Conservation (phyloP, 768 basidiomycete species). For the Daedaleopsis sinensis region DNA sequence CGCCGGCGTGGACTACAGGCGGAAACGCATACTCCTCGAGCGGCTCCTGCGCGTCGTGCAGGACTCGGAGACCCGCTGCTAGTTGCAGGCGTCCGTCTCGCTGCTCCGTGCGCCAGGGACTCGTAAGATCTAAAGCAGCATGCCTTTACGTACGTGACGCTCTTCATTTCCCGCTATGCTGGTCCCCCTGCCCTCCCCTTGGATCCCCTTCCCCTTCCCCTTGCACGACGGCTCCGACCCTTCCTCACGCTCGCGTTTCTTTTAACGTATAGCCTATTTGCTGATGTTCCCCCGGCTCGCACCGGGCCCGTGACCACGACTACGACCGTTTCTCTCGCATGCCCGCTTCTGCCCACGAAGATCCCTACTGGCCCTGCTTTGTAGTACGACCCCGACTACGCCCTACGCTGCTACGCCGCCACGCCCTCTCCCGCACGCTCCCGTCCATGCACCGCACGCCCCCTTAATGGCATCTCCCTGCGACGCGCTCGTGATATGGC, state of each 20-base stretch:
- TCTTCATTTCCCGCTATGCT: conserved; percentile 12
- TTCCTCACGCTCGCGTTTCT: conserved; percentile 11
- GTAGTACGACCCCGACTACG: neutral
- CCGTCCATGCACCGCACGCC: neutral
- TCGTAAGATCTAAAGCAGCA: neutral
- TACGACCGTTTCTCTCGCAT: neutral
- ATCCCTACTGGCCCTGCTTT: neutral
- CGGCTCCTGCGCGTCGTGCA: conserved; percentile 62
- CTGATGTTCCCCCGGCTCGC: neutral
- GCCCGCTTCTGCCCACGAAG: neutral
- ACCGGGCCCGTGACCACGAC: no score
- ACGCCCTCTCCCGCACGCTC: neutral
- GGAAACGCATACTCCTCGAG: conserved; percentile 53
- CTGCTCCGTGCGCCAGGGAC: conserved; percentile 8
- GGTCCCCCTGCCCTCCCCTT: neutral
- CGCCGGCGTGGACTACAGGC: conserved; percentile 50
- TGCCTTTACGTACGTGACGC: neutral
- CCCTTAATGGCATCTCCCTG: conserved; percentile 7
- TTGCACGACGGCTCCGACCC: conserved; percentile 5
- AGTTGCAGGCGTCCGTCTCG: conserved; percentile 1
- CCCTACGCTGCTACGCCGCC: neutral
- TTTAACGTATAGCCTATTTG: conserved; percentile 22
- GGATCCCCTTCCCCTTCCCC: neutral
- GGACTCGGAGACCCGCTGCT: conserved; percentile 21
- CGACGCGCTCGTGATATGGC: conserved; percentile 9